Evolutionary conservation across 768 basidiomycete species (phyloP).

Genomic region (Termitomyces sp.): DNA sequence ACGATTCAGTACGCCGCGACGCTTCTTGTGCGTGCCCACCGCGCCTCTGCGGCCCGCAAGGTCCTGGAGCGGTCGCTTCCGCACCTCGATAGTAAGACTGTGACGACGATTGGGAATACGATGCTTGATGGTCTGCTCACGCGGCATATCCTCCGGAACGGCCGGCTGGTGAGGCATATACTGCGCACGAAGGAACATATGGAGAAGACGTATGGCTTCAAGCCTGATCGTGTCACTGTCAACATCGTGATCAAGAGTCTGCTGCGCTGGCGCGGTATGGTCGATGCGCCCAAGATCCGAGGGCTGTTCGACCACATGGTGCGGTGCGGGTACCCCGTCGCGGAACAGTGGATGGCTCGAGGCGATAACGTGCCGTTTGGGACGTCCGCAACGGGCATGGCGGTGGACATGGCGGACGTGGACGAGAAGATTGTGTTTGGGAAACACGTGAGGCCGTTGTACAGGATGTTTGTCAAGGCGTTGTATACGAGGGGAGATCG

Average conservation of each 20-base stretch:
- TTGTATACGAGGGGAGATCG: slow-evolving; percentile 51
- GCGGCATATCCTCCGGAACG: slow-evolving; percentile 28
- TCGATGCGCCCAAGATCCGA: slow-evolving; percentile 39
- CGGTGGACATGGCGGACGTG: slow-evolving; percentile 30
- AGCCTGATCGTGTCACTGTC: slow-evolving; percentile 60
- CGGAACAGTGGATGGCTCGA: slow-evolving; percentile 19
- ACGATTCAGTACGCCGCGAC: slow-evolving; percentile 28
- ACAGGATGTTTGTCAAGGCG: slow-evolving; percentile 67
- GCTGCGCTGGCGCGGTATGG: slow-evolving; percentile 41
- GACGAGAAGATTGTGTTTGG: slow-evolving; percentile 43
- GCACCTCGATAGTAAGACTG: slow-evolving; percentile 22
- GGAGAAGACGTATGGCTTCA: slow-evolving; percentile 38
- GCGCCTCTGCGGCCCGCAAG: slow-evolving; percentile 36
- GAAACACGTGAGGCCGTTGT: slow-evolving; percentile 60
- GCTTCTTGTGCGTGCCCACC: slow-evolving; percentile 34
- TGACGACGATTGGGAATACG: slow-evolving; percentile 49
- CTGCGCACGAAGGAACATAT: slow-evolving; percentile 37
- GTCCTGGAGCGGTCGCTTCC: slow-evolving; percentile 26
- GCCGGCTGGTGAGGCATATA: slow-evolving; percentile 38
- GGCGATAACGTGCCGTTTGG: slow-evolving; percentile 37
- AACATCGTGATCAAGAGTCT: slow-evolving; percentile 64
- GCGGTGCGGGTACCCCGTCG: slow-evolving; percentile 50
- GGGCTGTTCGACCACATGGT: slow-evolving; percentile 62
- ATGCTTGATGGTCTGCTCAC: slow-evolving; percentile 42
- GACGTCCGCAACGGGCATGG: slow-evolving; percentile 21